Base-by-base conservation (phyloP, 2,329 filamentous ascomycete species). In the Penicillium sp. region DNA sequence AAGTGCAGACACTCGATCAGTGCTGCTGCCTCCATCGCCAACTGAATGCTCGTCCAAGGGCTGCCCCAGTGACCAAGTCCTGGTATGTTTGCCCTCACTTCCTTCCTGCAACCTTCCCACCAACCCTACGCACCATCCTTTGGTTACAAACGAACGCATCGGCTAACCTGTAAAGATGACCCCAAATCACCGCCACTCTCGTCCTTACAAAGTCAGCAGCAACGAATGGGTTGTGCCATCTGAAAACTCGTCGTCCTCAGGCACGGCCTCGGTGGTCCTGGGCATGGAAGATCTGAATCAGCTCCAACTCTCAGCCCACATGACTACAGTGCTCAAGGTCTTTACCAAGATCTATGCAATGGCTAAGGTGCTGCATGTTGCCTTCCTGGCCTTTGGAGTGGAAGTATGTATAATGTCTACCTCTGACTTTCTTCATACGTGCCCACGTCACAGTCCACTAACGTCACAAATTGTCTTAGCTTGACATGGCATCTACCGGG, bases 341-440 rank as follows among this genome's bases (percentile, higher is more conserved):
- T 69, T 67, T 29, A 51, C 59, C 20, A 68, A 63, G 45, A 60
- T 75, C 8, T 75, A 74, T 49, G 60, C 67, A 1, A 54, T 71
- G 39, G 67, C 70, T 18, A 75, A 74, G 42, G 54, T 74, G 10
- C 46, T 72, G 24, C 56, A 68, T 27, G 63, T 65, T 24, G 54
- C 66, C 8, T 65, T 72, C 40, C 36, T 62, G 40, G 64, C 64
- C 34, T 74, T 70, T 51, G 70, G 67, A 0, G 56, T 67, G 9
- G 66, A 71, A 53, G 72, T 74, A 61, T 26, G 64, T 51, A 20
- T 12, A 21, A 34, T 20, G n/a, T 23, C 13, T 12, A n/a, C 18
- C n/a, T 9, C n/a, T 27, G 12, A 17, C 7, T 4, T 23, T 37
- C 32, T 23, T n/a, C 34, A 23, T 37, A 20, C 7, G 12, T 23